phyloP scores from a whole-genome alignment of 2,329 filamentous ascomycete species.

The Fusarium denticulatum region DNA sequence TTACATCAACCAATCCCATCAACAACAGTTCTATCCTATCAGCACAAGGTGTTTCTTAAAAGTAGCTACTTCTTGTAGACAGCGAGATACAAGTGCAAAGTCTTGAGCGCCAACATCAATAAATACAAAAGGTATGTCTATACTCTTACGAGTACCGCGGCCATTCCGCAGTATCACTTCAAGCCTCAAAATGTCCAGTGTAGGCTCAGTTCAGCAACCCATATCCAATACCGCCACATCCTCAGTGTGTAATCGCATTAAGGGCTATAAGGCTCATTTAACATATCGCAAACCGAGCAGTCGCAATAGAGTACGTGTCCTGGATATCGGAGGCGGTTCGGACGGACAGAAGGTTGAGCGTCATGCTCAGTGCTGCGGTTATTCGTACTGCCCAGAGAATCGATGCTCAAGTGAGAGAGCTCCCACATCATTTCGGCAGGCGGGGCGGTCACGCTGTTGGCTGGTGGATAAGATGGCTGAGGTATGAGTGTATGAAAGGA shows the following conservation, averaged over 20 bases:
- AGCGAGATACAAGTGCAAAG: neutral
- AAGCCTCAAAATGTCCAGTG: neutral
- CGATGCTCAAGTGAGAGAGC: neutral
- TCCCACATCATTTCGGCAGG: neutral
- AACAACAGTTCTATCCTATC: neutral
- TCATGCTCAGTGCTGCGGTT: neutral
- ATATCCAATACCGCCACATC: neutral
- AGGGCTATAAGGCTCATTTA: neutral
- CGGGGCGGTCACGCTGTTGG: neutral
- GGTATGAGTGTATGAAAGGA: neutral
- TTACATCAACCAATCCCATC: neutral
- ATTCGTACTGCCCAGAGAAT: neutral
- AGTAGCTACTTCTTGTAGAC: neutral
- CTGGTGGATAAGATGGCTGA: neutral
- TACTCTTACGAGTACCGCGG: neutral
- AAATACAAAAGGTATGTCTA: neutral
- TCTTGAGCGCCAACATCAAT: neutral
- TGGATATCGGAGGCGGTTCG: neutral
- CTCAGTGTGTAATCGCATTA: neutral
- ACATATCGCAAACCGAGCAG: neutral
- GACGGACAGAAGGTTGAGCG: neutral
- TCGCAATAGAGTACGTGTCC: neutral
- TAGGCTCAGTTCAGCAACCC: neutral
- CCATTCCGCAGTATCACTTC: neutral
- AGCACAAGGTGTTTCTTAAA: neutral